Conservation (phyloP, 1,139 yeast species). For the Komagataea norvegica region DNA sequence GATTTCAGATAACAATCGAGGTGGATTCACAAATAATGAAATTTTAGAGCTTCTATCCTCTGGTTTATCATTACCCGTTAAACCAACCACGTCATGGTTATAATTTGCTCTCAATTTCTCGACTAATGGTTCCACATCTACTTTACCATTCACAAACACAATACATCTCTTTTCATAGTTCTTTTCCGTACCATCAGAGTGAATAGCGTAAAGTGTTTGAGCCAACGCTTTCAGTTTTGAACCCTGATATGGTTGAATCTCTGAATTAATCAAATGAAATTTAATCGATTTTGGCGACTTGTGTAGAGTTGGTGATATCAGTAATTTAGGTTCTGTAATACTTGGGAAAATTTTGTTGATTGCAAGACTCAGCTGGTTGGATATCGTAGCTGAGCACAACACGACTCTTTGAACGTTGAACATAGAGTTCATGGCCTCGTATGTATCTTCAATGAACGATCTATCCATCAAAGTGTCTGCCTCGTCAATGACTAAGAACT, state of each 20-base stretch:
- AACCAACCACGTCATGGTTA: slow-evolving; percentile 57
- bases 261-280: slow-evolving; percentile 71
- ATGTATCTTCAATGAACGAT: slow-evolving; percentile 71
- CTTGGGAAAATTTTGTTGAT: slow-evolving; percentile 61
- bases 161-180: slow-evolving; percentile 77
- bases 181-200: slow-evolving; percentile 75
- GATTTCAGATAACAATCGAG: slow-evolving; percentile 31
- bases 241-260: slow-evolving; percentile 72
- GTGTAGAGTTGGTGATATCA: slow-evolving; percentile 80
- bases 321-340: slow-evolving; percentile 48
- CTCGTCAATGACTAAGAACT: slow-evolving; percentile 80
- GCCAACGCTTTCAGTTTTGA: slow-evolving; percentile 81
- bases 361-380: slow-evolving; percentile 66
- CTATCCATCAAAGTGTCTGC: slow-evolving; percentile 91
- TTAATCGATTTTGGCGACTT: slow-evolving; percentile 72
- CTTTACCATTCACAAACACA: slow-evolving; percentile 77
- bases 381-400: slow-evolving; percentile 88
- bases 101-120: slow-evolving; percentile 47
- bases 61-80: slow-evolving; percentile 60
- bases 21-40: slow-evolving; percentile 58
- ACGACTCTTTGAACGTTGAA: slow-evolving; percentile 57
- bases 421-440: slow-evolving; percentile 48
- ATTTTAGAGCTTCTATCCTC: slow-evolving; percentile 55
- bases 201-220: slow-evolving; percentile 82
- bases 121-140: slow-evolving; percentile 53